Percentiles rank a stretch among this genome's conserved stretches.
Conservation (phyloP, 352 stramenopile species). For the Phytophthora ohioensis region DNA sequence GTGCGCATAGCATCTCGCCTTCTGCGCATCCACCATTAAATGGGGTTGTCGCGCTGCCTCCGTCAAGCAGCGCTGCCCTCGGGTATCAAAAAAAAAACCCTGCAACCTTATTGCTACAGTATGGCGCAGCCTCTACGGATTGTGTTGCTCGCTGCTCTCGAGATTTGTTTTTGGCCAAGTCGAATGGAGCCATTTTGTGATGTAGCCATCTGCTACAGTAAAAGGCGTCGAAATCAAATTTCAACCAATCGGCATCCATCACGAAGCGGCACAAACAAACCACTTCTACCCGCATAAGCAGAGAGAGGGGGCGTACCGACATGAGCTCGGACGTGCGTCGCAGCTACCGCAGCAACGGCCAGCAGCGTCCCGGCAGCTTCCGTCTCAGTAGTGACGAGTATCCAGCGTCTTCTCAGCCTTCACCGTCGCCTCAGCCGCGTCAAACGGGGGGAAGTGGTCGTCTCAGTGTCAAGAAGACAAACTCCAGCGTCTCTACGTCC, state of each 20-base stretch:
- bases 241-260: constrained; percentile 10
- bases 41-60: background rate
- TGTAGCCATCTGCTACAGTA: constrained; percentile 2
- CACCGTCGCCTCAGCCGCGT: constrained; percentile 31
- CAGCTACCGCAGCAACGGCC: constrained; percentile 23
- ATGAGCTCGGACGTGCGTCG: constrained; percentile 45
- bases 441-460: background rate
- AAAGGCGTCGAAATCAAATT: background rate
- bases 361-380: constrained; percentile 23
- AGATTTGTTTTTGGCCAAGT: background rate
- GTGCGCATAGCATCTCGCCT: too few relatives aligned
- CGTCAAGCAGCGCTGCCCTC: constrained; percentile 13
- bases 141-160: too few relatives aligned
- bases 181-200: constrained; percentile 3
- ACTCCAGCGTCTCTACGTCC: background rate
- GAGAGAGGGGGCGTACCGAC: background rate
- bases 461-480: constrained; percentile 24
- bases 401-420: too few relatives aligned
- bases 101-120: too few relatives aligned
- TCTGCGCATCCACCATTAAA: background rate
- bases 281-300: constrained; percentile 9
- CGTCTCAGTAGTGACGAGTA: background rate
- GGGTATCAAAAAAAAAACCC: too few relatives aligned
- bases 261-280: constrained; percentile 1
- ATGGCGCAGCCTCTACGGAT: too few relatives aligned